Percentiles rank a stretch among this genome's conserved stretches.
Conservation (phyloP, 306 rosid genomes). For the Glycine soja region DNA sequence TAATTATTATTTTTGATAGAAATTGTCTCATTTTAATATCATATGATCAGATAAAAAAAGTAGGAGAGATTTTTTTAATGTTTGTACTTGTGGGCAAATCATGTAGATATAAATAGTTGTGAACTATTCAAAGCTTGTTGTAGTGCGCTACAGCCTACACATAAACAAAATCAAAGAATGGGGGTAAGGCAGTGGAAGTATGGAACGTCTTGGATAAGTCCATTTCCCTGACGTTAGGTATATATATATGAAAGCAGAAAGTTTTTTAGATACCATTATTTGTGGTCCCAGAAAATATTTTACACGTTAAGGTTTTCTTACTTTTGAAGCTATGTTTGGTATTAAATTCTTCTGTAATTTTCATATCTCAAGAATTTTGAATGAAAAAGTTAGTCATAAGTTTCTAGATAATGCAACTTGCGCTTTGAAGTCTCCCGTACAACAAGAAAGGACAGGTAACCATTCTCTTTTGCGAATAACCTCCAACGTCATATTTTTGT, state of each 20-base stretch:
- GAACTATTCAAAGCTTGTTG: neutral
- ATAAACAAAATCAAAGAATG: neutral
- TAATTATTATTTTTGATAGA: too few species aligned
- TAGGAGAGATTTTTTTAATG: neutral
- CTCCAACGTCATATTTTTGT: slow-evolving; percentile 7
- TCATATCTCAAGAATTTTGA: slow-evolving; percentile 23
- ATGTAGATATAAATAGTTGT: neutral
- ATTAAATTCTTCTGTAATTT: slow-evolving; percentile 32
- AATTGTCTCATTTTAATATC: too few species aligned
- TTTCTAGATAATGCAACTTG: slow-evolving; percentile 47
- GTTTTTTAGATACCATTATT: slow-evolving; percentile 42
- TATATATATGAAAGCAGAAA: slow-evolving; percentile 43
- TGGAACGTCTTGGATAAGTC: neutral
- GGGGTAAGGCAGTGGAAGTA: neutral
- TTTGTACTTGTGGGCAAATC: neutral
- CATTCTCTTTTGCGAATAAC: neutral
- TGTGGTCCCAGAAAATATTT: slow-evolving; percentile 45
- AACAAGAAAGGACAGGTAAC: neutral
- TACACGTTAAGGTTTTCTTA: slow-evolving; percentile 39
- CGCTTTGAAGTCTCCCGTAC: neutral
- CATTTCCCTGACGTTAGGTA: slow-evolving; percentile 43
- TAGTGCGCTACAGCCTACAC: slow-evolving; percentile 16
- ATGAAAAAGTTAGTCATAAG: slow-evolving; percentile 36
- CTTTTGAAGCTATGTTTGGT: slow-evolving; percentile 1
- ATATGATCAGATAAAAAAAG: too few species aligned